Base-by-base conservation (phyloP, 2,329 filamentous ascomycete species). In the Whalleya microplaca region DNA sequence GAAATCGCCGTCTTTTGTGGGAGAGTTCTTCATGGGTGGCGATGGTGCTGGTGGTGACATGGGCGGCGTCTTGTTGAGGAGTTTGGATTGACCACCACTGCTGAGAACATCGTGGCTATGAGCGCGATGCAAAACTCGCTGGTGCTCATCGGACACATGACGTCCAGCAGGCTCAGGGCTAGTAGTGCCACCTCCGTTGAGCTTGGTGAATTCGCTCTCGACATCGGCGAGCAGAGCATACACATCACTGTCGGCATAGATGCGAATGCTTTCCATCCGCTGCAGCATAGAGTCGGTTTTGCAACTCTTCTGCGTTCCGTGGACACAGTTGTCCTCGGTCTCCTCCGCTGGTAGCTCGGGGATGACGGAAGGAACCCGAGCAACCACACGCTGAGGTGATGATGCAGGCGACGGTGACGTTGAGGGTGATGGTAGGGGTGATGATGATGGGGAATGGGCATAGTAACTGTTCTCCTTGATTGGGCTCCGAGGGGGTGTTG, bases 241-340 rank as follows among this genome's bases (percentile, higher is more conserved):
- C 8, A 91, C 82, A 45, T 88, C 86, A 56, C 84, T 83, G 56
- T 86, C 86, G 20, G 85, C 86, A 62, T 89, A 90, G 63, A 90
- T 80, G 20, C 84, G 83, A 57, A 89, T 89, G 68, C 85, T 89
- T 70, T 89, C 84, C 40, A 85, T 70, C 12, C 70, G 64, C 52
- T 67, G 58, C 6, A 71, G 57, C 4, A 66, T 57, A 27, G 68
- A 66, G 41, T 73, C 66, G 14, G 63, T 61, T n/a, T 64, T 66
- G 1, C 63, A 56, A 29, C 61, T 65, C 29, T 65, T 41, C 49
- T 64, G 45, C 62, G 58, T 45, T 55, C 67, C 51, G 61, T 56
- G 18, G 8, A 46, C 45, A 14, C 50, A 51, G 41, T 69, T 64
- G 6, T 73, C 75, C 41, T 79, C 77, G 53, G 79, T 74, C 58